phyloP scores from a whole-genome alignment of 2,329 filamentous ascomycete species.

The Pseudocercospora macadamiae region DNA sequence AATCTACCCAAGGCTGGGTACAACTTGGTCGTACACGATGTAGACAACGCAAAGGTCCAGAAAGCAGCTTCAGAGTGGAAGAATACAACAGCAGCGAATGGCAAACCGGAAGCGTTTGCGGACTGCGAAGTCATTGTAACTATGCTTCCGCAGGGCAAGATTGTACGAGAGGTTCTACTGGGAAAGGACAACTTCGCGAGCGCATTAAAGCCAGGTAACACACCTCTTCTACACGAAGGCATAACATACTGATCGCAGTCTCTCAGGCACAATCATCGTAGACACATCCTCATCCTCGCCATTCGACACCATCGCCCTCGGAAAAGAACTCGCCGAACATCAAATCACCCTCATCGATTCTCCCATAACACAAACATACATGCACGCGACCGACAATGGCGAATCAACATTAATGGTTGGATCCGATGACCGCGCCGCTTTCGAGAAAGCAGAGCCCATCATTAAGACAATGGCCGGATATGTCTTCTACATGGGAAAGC shows the following conservation, averaged over 20 bases:
- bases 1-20: conserved; percentile 40
- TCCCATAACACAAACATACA: conserved; percentile 43
- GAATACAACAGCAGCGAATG: conserved; percentile 36
- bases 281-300: conserved; percentile 42
- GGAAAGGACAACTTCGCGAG: conserved; percentile 36
- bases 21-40: conserved; percentile 38
- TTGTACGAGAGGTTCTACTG: conserved; percentile 38
- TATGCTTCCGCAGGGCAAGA: conserved; percentile 42
- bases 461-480: conserved; percentile 40
- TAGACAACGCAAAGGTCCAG: conserved; percentile 30
- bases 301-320: conserved; percentile 40
- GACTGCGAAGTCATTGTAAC: conserved; percentile 41
- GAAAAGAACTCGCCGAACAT: conserved; percentile 36
- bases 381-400: conserved; percentile 41
- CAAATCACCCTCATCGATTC: conserved; percentile 40
- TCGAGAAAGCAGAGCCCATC: conserved; percentile 39
- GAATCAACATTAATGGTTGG: conserved; percentile 43
- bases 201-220: conserved; percentile 31
- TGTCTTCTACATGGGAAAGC: conserved; percentile 41
- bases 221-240: background rate
- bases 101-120: conserved; percentile 33
- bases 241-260: background rate
- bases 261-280: conserved; percentile 36
- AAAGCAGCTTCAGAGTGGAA: conserved; percentile 31
- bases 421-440: conserved; percentile 30